Conservation (phyloP, 345 rosid genomes). For the Dipteronia sinensis region DNA sequence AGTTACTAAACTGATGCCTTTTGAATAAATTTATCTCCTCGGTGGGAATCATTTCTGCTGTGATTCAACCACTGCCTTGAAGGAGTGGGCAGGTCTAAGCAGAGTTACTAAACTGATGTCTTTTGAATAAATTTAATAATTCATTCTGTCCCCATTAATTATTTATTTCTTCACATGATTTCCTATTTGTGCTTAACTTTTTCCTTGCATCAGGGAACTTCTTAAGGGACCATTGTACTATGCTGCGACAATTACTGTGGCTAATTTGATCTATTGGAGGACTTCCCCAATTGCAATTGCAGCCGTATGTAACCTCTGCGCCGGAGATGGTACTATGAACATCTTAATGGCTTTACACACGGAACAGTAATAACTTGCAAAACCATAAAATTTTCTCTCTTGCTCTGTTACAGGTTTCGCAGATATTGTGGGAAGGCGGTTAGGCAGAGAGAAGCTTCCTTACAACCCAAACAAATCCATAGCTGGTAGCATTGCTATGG, state of each 20-base stretch:
- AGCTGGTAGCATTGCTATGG: constrained; percentile 88
- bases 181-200: constrained; percentile 21
- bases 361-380: background rate
- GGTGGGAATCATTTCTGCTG: background rate
- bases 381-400: background rate
- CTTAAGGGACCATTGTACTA: constrained; percentile 90
- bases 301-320: constrained; percentile 88
- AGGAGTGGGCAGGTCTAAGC: background rate
- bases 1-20: background rate
- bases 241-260: constrained; percentile 56
- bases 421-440: constrained; percentile 79
- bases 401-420: constrained; percentile 64
- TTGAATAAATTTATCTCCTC: background rate
- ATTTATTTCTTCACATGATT: background rate
- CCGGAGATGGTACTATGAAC: constrained; percentile 84
- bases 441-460: constrained; percentile 69
- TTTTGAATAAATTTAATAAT: too few species aligned
- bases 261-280: constrained; percentile 73
- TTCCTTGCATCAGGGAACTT: constrained; percentile 73
- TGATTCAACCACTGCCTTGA: background rate
- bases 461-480: constrained; percentile 79
- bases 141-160: background rate
- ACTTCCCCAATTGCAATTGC: constrained; percentile 77
- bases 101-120: too few species aligned
- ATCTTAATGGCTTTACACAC: background rate